Percentiles rank a stretch among this genome's conserved stretches.
Conservation (phyloP, 78 protist genomes). For the Chrysochromulina parva region DNA sequence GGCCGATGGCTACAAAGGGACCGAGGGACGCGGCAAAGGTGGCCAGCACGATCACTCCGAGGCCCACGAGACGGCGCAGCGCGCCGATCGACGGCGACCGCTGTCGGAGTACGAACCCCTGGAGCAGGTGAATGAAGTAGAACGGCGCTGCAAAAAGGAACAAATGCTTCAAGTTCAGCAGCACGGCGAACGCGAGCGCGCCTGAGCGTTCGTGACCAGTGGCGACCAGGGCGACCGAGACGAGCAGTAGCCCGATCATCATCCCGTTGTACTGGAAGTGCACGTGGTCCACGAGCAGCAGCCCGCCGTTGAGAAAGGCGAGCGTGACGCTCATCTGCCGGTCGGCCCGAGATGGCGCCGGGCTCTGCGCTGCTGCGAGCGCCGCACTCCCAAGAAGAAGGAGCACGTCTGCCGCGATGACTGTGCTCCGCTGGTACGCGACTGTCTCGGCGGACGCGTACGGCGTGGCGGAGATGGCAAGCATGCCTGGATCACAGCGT, state of each 20-base stretch:
- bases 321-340: not conserved
- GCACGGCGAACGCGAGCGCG: constrained; percentile 66
- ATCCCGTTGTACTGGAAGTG: constrained; percentile 94
- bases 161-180: constrained; percentile 86
- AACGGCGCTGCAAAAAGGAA: constrained; percentile 83
- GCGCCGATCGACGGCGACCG: not conserved
- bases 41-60: constrained; percentile 56
- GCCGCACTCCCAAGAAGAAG: constrained; percentile 23
- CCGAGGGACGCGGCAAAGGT: constrained; percentile 59
- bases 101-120: constrained; percentile 46
- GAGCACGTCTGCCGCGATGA: constrained; percentile 59
- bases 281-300: constrained; percentile 76
- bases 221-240: not conserved
- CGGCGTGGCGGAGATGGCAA: constrained; percentile 34
- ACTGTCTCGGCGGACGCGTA: constrained; percentile 61
- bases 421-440: constrained; percentile 75
- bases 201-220: not conserved
- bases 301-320: constrained; percentile 63
- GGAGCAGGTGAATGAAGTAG: constrained; percentile 64
- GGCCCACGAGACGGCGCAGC: constrained; percentile 35
- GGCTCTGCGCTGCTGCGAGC: not conserved
- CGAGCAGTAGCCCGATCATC: constrained; percentile 66
- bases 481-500: constrained; percentile 71
- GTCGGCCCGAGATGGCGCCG: not conserved
- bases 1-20: constrained; percentile 23